Evolutionary conservation across 331 rosid species (phyloP).

Genomic region (Malus hybrid): DNA sequence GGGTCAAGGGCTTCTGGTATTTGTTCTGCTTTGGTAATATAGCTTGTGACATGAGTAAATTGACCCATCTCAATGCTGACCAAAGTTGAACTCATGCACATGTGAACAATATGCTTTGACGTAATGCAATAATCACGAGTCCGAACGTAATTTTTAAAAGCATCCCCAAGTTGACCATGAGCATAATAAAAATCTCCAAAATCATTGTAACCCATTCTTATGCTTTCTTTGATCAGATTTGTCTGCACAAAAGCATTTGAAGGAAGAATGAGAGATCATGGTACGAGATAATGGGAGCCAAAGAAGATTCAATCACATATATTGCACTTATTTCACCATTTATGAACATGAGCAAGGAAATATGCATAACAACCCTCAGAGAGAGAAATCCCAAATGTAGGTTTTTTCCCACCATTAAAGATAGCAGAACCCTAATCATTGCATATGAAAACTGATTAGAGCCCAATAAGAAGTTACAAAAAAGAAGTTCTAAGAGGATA

Average conservation of each 20-base stretch:
- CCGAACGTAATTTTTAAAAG: conserved; percentile 85
- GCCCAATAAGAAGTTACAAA: neutral
- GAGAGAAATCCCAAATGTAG: neutral
- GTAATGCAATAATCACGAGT: conserved; percentile 98
- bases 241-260: conserved; percentile 50
- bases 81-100: conserved; percentile 89
- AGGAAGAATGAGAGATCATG: conserved; percentile 12
- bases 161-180: conserved; percentile 86
- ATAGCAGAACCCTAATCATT: neutral
- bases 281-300: neutral
- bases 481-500: neutral
- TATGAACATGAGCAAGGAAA: neutral
- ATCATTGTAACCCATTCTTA: conserved; percentile 98
- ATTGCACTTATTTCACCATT: neutral
- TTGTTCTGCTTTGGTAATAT: conserved; percentile 88
- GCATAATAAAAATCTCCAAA: conserved; percentile 93
- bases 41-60: conserved; percentile 84
- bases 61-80: conserved; percentile 99
- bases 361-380: neutral
- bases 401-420: neutral
- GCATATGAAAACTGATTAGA: neutral
- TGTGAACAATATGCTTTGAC: conserved; percentile 85
- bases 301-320: neutral
- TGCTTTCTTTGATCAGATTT: conserved; percentile 94
- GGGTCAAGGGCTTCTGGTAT: conserved; percentile 58